A percentile compares a stretch with the other conserved stretches of the same genome.
Evolutionary conservation across 2,329 filamentous ascomycete species (phyloP).

Genomic region (Orbilia blumenaviensis): DNA sequence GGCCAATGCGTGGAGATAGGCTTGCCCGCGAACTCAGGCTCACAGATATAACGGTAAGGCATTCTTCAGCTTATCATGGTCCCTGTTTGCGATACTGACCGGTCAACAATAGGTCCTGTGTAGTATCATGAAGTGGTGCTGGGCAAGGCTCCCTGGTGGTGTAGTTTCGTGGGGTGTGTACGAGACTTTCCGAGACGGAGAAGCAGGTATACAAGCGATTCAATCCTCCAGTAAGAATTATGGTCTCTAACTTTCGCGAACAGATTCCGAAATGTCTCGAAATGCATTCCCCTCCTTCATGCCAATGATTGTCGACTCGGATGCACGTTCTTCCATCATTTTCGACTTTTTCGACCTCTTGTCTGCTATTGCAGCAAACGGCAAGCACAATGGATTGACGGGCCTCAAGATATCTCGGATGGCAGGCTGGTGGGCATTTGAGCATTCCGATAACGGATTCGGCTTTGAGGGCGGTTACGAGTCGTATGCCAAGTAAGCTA

Average conservation of each 20-base stretch:
- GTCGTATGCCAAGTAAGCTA: conserved; percentile 77
- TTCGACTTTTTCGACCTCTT: conserved; percentile 96
- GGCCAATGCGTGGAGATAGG: conserved; percentile 71
- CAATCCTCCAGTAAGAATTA: not conserved
- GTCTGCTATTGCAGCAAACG: conserved; percentile 87
- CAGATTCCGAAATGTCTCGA: conserved; percentile 88
- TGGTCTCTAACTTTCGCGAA: conserved; percentile 30
- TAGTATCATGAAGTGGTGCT: conserved; percentile 97
- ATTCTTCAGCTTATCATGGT: conserved; percentile 7
- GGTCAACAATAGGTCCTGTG: conserved; percentile 76
- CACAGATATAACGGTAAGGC: conserved; percentile 86
- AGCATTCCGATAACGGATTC: conserved; percentile 83
- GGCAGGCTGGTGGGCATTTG: conserved; percentile 99
- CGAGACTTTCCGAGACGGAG: conserved; percentile 92
- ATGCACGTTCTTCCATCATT: conserved; percentile 84
- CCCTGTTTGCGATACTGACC: conserved; percentile 18
- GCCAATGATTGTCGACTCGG: conserved; percentile 88
- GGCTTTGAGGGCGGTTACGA: conserved; percentile 96
- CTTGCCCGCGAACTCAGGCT: conserved; percentile 88
- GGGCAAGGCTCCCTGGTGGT: conserved; percentile 88
- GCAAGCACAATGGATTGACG: conserved; percentile 90
- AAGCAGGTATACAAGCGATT: conserved; percentile 73
- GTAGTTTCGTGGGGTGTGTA: conserved; percentile 98
- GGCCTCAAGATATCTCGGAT: conserved; percentile 93
- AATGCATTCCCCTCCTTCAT: conserved; percentile 98